These are phyloP conservation scores for Argentina anserina DNA, from an alignment of 306 rosid species.

Conservation along the genomic window DNA sequence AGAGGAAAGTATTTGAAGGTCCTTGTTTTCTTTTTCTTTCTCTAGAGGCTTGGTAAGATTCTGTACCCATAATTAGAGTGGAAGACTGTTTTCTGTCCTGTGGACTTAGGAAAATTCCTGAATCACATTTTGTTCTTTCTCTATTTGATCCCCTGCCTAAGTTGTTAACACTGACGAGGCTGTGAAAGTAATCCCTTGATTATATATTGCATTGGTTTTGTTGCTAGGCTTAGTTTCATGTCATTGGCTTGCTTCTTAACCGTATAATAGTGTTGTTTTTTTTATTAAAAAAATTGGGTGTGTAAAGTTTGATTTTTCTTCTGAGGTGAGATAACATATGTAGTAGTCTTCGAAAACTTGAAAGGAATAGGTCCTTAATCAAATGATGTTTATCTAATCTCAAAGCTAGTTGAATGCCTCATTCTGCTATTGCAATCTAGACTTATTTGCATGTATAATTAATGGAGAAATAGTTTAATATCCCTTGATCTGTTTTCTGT, in stretches of 20 bases:
- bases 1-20: too few species aligned
- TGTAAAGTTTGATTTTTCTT: not conserved
- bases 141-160: not conserved
- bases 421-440: not conserved
- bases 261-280: not conserved
- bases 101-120: not conserved
- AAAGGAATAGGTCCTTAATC: not conserved
- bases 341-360: not conserved
- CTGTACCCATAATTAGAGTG: not conserved
- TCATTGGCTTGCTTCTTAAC: not conserved
- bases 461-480: not conserved
- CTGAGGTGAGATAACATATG: not conserved
- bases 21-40: not conserved
- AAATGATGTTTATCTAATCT: not conserved
- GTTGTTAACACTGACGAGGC: not conserved
- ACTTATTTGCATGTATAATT: not conserved
- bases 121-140: not conserved
- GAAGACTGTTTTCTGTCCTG: not conserved
- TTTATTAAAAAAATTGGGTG: not conserved
- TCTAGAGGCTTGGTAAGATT: not conserved
- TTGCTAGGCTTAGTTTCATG: not conserved
- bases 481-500: slow-evolving; percentile 1
- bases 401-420: not conserved
- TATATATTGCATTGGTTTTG: not conserved
- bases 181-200: not conserved